These are phyloP conservation scores for Cephaloascus albidus DNA, from an alignment of 805 yeast genomes.

Conservation along the genomic window DNA sequence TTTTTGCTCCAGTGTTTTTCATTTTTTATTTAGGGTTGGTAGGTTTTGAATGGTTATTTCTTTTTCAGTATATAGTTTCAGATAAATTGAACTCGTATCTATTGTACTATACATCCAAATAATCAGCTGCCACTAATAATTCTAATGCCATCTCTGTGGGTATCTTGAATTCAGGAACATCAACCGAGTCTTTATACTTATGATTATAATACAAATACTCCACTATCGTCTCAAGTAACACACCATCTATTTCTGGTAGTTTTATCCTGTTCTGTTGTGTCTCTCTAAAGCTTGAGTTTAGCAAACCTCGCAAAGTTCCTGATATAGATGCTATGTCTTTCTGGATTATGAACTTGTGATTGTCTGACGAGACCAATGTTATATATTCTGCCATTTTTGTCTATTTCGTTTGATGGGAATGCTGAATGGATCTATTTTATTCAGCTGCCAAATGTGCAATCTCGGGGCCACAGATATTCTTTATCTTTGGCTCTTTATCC, in stretches of 20 bases:
- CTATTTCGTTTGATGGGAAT: too few species aligned
- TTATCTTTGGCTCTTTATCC: too few species aligned
- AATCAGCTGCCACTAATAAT: slow-evolving; percentile 87
- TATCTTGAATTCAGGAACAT: slow-evolving; percentile 77
- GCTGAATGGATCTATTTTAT: too few species aligned
- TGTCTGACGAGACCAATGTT: slow-evolving; percentile 67
- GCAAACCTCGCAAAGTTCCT: slow-evolving; percentile 44
- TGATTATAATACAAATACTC: slow-evolving; percentile 76
- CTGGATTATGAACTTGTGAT: slow-evolving; percentile 48
- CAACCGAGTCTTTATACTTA: slow-evolving; percentile 53
- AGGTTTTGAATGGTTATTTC: too few species aligned
- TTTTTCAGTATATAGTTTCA: too few species aligned
- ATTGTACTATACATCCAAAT: slow-evolving; percentile 55
- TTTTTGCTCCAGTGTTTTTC: too few species aligned
- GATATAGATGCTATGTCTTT: slow-evolving; percentile 73
- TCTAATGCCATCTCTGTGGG: slow-evolving; percentile 95
- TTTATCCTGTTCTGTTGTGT: slow-evolving; percentile 44
- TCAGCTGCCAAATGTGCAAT: too few species aligned
- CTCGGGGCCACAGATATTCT: too few species aligned
- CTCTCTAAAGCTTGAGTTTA: slow-evolving; percentile 48
- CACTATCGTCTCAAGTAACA: slow-evolving; percentile 66
- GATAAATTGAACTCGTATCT: too few species aligned
- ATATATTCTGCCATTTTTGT: slow-evolving; percentile 25
- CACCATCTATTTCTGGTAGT: slow-evolving; percentile 58
- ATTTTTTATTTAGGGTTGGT: too few species aligned